Conservation (phyloP, 2,329 filamentous ascomycete species). For the Fusarium mangiferae region DNA sequence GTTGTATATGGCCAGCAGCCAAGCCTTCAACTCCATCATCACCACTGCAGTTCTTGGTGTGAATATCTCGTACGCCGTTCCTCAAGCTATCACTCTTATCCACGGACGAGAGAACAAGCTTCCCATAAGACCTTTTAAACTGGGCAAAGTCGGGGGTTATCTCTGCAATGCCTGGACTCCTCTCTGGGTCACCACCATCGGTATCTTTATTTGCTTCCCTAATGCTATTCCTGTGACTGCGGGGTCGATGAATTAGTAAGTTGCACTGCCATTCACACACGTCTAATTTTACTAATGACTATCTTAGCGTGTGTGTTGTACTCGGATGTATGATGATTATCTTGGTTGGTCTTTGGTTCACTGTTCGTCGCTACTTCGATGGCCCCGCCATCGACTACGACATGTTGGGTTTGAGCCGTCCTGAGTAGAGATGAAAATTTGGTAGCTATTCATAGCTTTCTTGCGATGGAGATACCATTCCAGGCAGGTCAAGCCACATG, state of each 20-base stretch:
- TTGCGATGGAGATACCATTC: no score
- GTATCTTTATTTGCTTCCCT: background rate
- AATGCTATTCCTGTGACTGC: background rate
- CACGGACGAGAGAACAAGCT: background rate
- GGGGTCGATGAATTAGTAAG: background rate
- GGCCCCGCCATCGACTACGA: background rate
- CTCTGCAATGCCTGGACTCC: background rate
- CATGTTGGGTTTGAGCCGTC: background rate
- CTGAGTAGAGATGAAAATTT: background rate
- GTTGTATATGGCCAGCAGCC: background rate
- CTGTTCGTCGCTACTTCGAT: background rate
- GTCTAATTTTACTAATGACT: fast-evolving
- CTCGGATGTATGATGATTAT: background rate
- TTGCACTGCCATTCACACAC: fast-evolving
- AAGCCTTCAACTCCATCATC: background rate
- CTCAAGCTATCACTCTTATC: background rate
- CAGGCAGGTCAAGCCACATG: no score
- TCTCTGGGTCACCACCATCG: background rate
- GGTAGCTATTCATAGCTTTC: no score
- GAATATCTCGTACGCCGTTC: background rate
- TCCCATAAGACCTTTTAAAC: background rate
- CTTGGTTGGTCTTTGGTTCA: background rate
- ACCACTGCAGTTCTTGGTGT: background rate
- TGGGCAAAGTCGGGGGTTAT: background rate
- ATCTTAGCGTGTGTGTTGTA: background rate